Base-by-base conservation (phyloP, 2,329 filamentous ascomycete species). In the Trichoderma sp. region DNA sequence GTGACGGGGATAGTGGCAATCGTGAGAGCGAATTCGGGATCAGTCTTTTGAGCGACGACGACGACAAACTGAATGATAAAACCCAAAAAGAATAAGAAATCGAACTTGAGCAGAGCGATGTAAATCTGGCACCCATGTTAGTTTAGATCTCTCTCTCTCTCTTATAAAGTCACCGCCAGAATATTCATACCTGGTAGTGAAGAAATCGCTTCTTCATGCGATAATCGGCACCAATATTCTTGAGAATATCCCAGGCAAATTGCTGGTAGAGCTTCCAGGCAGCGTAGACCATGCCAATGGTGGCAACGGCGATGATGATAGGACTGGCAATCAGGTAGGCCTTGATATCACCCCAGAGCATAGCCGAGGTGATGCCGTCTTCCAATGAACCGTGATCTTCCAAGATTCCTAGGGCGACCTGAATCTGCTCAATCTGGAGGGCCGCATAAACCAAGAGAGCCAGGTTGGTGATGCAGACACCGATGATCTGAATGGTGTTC, bases 81-180 rank as follows among this genome's bases (percentile, higher is more conserved):
- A 65, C 94, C 95, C 60, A 99, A 88, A 85, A 99, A 99, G 84
- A 99, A 98, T 88, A 99, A 99, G 81, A 99, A 98, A 81, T 99
- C 95, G 79, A 99, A 99, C 80, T 99, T 99, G 72, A 99, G 86
- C 12, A 99, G 87, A 42, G 95, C 93, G 75, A 99, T 97, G 80
- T 97, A 99, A 78, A 99, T 94, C 94, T 97, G 32, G 10, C 2
- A 7, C 4, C 3, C 0, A 32, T 19, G 69, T 75, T 71, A 78
- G 74, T 22, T 25, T 9, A 34, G 17, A 5, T 34, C 10, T 35
- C 12, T 17, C 6, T 34, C 10, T 35, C 12, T 17, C 6, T 12
- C 25, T 65, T 19, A 3, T 10, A 8, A 7, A 22, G 5, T 19
- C 22, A 27, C 9, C 12, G 10, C 7, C 15, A 34, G 27, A 19